Base-by-base conservation (phyloP, 148 eudicot genomes). In the Amaranthus hypochondriacus region DNA sequence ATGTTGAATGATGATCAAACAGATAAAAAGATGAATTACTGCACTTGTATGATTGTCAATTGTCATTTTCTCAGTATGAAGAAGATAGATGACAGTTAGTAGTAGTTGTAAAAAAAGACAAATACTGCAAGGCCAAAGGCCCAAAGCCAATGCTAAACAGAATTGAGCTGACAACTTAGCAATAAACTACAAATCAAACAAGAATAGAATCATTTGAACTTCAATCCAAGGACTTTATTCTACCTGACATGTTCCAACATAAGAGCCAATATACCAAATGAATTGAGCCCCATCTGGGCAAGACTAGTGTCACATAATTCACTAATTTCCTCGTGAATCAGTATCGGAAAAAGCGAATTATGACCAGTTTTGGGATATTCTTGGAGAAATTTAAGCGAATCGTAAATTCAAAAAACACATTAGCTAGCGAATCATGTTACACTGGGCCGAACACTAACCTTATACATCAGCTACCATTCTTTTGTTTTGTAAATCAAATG, bases 21-120 rank as follows among this genome's bases (percentile, higher is more conserved):
- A 28, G 39, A 18, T 9, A 47, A 28, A 28, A 9, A 48, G 21
- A 42, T 18, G 4, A 28, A 66, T 8, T 5, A 5, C 28, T 9
- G 14, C 56, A 67, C 70, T 49, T 67, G 70, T 66, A 66, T 47
- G 44, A 10, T 66, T 66, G 69, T 66, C 69, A 66, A 55, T 49
- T 28, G 39, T 28, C 39, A 28, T 28, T 28, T 28, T 28, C 39
- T 28, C 39, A 28, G 39, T 28, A 28, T 28, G 39, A 28, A 28
- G 39, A 42, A 3, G 14, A 67, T 49, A 50, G 56, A 49, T 49
- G 70, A 67, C 70, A 67, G 4, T 49, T 67, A 46, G 56, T 44
- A 18, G 18, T 18, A 18, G 0, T 18, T 18, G 18, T 0, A 18
- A 18, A 18, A 12, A 50, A n/a, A 4, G 14, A 15, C 46, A 67